Evolutionary conservation across 2,329 filamentous ascomycete genomes (phyloP).

Genomic region (Ophiostoma sp.): DNA sequence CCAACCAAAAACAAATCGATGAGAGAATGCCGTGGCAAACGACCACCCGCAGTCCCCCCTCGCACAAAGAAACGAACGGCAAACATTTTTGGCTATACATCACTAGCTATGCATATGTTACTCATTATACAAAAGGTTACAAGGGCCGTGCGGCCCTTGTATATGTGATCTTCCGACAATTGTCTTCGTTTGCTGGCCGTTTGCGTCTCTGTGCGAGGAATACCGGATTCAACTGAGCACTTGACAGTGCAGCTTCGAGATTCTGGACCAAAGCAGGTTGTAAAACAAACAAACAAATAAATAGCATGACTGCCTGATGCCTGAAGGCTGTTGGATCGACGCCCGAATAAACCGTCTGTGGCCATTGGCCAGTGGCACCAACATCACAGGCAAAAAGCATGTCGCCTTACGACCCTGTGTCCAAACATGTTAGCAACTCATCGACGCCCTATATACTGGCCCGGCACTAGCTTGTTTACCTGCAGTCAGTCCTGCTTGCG

Average conservation of each 20-base stretch:
- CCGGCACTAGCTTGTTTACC: not conserved
- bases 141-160: not conserved
- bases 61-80: not conserved
- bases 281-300: not conserved
- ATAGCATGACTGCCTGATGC: not conserved
- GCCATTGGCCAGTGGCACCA: not conserved
- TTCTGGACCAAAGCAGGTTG: too few species aligned
- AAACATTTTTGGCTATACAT: not conserved
- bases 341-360: not conserved
- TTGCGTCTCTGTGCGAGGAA: not conserved
- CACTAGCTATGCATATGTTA: not conserved
- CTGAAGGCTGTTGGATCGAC: not conserved
- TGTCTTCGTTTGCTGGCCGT: not conserved
- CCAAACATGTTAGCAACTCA: not conserved
- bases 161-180: not conserved
- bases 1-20: not conserved
- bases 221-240: not conserved
- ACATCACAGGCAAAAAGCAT: not conserved
- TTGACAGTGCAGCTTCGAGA: too few species aligned
- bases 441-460: not conserved
- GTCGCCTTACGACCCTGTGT: not conserved
- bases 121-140: not conserved
- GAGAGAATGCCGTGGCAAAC: not conserved
- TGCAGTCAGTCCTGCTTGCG: slow-evolving; percentile 18
- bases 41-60: not conserved